Percentiles rank a stretch among this genome's conserved stretches.
Conservation (phyloP, 2,329 filamentous ascomycete genomes). For the Pseudopyricularia cyperi region DNA sequence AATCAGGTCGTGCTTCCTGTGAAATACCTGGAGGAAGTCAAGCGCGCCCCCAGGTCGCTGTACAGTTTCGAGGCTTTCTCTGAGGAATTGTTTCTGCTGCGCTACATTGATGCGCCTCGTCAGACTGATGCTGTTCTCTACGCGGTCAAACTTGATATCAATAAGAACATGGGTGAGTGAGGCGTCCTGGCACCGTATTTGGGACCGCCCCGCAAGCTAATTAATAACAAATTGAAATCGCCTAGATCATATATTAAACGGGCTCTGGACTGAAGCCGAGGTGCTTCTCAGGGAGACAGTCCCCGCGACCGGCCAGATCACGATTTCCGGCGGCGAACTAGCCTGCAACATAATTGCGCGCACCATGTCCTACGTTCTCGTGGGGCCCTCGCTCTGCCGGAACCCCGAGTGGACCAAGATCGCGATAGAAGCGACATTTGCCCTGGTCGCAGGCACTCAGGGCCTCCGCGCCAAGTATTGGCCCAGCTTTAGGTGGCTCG, state of each 20-base stretch:
- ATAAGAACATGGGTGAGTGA: neutral
- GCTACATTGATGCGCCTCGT: neutral
- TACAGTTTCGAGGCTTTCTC: neutral
- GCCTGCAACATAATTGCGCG: neutral
- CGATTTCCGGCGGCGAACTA: neutral
- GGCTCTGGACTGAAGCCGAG: neutral
- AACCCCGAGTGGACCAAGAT: neutral
- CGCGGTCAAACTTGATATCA: neutral
- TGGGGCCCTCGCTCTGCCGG: neutral
- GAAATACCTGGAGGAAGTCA: neutral
- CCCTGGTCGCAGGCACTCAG: neutral
- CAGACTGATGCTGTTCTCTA: neutral
- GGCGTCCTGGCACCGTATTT: neutral
- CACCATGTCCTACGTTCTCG: neutral
- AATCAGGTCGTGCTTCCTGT: neutral
- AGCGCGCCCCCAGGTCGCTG: neutral
- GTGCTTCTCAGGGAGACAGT: neutral
- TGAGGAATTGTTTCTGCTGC: neutral
- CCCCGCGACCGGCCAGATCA: neutral
- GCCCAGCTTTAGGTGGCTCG: neutral
- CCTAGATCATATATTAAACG: neutral
- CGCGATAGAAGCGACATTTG: neutral
- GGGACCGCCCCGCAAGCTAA: neutral
- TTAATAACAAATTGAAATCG: no score
- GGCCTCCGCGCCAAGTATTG: neutral